These are phyloP conservation scores for Skeletonema costatum DNA, from an alignment of 108 stramenopile species.

Conservation along the genomic window DNA sequence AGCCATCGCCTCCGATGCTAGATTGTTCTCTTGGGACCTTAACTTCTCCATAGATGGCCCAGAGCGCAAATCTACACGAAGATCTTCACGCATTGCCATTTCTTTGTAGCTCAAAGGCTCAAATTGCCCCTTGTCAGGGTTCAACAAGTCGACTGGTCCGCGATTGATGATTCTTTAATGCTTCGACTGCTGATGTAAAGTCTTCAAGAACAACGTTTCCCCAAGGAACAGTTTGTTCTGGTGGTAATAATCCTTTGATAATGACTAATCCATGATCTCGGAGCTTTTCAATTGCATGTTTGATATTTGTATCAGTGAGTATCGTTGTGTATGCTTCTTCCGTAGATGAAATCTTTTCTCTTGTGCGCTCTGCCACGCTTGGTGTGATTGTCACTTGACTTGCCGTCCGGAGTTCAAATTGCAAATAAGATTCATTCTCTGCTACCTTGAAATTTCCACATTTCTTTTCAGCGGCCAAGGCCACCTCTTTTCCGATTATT, in stretches of 20 bases:
- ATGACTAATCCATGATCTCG: conserved; percentile 66
- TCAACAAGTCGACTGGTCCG: conserved; percentile 64
- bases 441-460: conserved; percentile 33
- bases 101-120: conserved; percentile 78
- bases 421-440: conserved; percentile 19
- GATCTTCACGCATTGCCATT: conserved; percentile 87
- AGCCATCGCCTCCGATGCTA: not conserved
- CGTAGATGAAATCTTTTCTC: not conserved
- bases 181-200: conserved; percentile 57
- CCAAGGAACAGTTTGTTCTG: conserved; percentile 56
- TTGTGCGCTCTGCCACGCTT: conserved; percentile 33
- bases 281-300: conserved; percentile 49
- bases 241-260: conserved; percentile 54
- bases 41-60: conserved; percentile 59
- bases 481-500: not conserved
- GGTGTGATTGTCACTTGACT: conserved; percentile 23
- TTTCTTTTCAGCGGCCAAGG: not conserved
- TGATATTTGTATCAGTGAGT: conserved; percentile 49
- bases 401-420: conserved; percentile 32
- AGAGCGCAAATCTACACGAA: conserved; percentile 77
- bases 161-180: conserved; percentile 43
- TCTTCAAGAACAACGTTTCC: conserved; percentile 64
- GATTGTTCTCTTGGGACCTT: conserved; percentile 25
- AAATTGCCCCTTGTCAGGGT: conserved; percentile 47
- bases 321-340: conserved; percentile 34